Evolutionary conservation across 1,139 yeast species (phyloP).

Genomic region (Taphrina sp.): DNA sequence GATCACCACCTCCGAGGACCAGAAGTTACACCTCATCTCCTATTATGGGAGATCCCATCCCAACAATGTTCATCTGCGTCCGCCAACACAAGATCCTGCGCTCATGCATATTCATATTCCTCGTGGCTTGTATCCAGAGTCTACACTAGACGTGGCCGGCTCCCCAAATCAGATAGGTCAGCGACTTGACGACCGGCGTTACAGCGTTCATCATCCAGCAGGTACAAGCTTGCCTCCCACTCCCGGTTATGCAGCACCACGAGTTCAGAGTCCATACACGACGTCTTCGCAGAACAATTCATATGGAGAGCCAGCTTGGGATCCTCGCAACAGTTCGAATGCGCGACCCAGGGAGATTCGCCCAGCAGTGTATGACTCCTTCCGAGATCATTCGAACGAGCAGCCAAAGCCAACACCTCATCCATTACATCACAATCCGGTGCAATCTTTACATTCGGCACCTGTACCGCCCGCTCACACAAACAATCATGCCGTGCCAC

Average conservation of each 20-base stretch:
- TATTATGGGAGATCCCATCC: slow-evolving; percentile 48
- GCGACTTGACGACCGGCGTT: not conserved
- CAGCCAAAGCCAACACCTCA: not conserved
- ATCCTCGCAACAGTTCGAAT: slow-evolving; percentile 4
- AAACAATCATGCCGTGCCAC: too few relatives aligned
- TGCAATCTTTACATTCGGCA: too few relatives aligned
- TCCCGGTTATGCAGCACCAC: not conserved
- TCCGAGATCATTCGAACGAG: too few relatives aligned
- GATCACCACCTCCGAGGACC: slow-evolving; percentile 53
- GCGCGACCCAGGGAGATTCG: slow-evolving; percentile 14
- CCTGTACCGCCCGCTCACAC: too few relatives aligned
- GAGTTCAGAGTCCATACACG: not conserved
- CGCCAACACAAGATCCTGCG: slow-evolving; percentile 49
- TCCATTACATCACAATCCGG: too few relatives aligned
- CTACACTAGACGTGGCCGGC: slow-evolving; percentile 33
- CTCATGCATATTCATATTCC: slow-evolving; percentile 47
- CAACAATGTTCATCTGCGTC: slow-evolving; percentile 41
- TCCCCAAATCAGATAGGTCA: not conserved
- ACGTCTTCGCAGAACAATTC: too few relatives aligned
- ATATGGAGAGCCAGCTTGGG: slow-evolving; percentile 5
- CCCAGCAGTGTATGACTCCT: not conserved
- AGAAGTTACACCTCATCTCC: slow-evolving; percentile 58
- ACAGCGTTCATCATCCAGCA: not conserved
- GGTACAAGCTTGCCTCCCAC: not conserved
- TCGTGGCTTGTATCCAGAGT: slow-evolving; percentile 48